Conservation (phyloP, 306 rosid genomes). For the Rubus idaeus region DNA sequence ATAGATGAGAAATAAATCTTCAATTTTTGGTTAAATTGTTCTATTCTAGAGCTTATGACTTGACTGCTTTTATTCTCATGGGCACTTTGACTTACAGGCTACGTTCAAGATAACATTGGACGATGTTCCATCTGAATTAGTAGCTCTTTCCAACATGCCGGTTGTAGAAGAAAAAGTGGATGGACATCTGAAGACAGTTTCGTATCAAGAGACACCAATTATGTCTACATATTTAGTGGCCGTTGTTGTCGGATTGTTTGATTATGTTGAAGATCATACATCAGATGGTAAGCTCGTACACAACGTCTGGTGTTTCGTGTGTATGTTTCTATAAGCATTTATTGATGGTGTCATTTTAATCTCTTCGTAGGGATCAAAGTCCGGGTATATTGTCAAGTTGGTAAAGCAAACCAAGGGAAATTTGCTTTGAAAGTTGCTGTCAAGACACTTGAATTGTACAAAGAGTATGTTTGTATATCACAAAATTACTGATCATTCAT, state of each 20-base stretch:
- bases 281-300: constrained; percentile 59
- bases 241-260: constrained; percentile 85
- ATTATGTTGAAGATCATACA: constrained; percentile 87
- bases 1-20: not conserved
- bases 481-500: constrained; percentile 9
- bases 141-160: constrained; percentile 98
- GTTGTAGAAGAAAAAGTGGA: constrained; percentile 60
- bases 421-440: constrained; percentile 88
- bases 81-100: constrained; percentile 59
- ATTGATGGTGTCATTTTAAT: constrained; percentile 24
- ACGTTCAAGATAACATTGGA: constrained; percentile 84
- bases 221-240: constrained; percentile 97
- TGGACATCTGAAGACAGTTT: constrained; percentile 62
- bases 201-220: constrained; percentile 77
- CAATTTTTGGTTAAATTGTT: not conserved
- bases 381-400: constrained; percentile 88
- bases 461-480: constrained; percentile 53
- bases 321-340: not conserved
- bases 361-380: constrained; percentile 73
- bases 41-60: not conserved
- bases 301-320: constrained; percentile 5
- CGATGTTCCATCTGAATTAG: constrained; percentile 71
- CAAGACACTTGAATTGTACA: constrained; percentile 66
- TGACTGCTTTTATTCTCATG: not conserved
- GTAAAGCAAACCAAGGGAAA: constrained; percentile 79